Evolutionary conservation across 2,329 filamentous ascomycete species (phyloP), one percentile per base, ranked within the genome.

Genomic region (Neonectria punicea): DNA sequence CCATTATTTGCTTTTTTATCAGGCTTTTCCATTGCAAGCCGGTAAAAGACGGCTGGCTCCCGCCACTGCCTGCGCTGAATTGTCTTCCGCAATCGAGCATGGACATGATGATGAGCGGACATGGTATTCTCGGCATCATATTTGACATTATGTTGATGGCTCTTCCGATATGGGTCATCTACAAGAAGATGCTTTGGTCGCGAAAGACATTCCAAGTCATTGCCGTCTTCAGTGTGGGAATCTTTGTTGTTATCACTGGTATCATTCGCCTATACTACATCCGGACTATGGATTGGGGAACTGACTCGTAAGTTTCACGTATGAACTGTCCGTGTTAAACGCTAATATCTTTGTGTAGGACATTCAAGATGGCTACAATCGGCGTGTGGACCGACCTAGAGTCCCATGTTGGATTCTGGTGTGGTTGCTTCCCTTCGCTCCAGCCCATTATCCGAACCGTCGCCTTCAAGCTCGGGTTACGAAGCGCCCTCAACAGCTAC

Each of bases 391-490:
- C 80, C 8, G 77, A 80, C 55, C 70, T 82, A 5, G 81, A 83
- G 66, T 74, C 77, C 47, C 80, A 83, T 63, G 71, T 80, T 47
- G 81, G 80, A n/a, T 71, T 83, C 32, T 83, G 81, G 80, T 79
- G 79, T 50, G 74, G 75, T 13, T 83, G 80, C 64, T 79, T 82
- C 43, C 80, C 80, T 4, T 75, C 80, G 2, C 66, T 82, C 11
- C 80, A 82, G 43, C 79, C 80, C 2, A 61, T 82, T 16, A 62
- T 80, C 7, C 77, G 80, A 28, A 55, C 73, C 16, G n/a, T 75
- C 16, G 70, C 47, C 14, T 58, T 39, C 46, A 63, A 57, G 44
- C 53, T 68, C 58, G 56, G 56, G 16, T 51, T 58, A 58, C 34
- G 56, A 51, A 58, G 56, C 34, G 56, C 56, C 43, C 56, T 58